Evolutionary conservation across 2,329 filamentous ascomycete species (phyloP).

Genomic region (Fusarium multiceps): DNA sequence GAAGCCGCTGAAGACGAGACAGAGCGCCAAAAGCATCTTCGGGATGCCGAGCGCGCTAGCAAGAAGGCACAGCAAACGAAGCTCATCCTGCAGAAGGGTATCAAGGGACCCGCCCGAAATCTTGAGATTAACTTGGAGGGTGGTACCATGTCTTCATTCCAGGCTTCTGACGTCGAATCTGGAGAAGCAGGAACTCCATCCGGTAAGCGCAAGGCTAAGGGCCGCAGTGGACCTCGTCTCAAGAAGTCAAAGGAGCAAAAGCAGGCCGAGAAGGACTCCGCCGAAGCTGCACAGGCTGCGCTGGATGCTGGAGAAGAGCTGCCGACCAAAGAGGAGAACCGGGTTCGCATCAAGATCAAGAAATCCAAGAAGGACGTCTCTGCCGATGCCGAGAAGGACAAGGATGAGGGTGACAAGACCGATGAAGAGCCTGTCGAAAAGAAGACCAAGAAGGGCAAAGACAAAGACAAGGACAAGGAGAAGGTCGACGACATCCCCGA

Average conservation of each 20-base stretch:
- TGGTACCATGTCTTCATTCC: conserved; percentile 86
- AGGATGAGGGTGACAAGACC: conserved; percentile 58
- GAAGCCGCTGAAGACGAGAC: conserved; percentile 82
- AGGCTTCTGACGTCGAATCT: conserved; percentile 69
- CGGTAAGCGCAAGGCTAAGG: conserved; percentile 56
- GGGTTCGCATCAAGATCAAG: conserved; percentile 74
- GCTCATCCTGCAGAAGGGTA: conserved; percentile 85
- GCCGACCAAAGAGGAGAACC: conserved; percentile 65
- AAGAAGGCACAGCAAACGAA: conserved; percentile 95
- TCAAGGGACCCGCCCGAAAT: conserved; percentile 78
- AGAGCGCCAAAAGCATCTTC: conserved; percentile 82
- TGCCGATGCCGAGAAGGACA: conserved; percentile 55
- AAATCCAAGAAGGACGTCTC: conserved; percentile 53
- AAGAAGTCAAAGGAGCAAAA: conserved; percentile 94
- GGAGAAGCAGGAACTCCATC: conserved; percentile 54
- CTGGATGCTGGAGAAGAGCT: conserved; percentile 82
- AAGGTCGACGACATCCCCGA: conserved; percentile 63
- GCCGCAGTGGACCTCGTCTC: conserved; percentile 72
- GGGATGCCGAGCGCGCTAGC: conserved; percentile 88
- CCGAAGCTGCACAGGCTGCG: conserved; percentile 87
- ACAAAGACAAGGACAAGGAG: conserved; percentile 63
- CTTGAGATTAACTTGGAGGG: conserved; percentile 85
- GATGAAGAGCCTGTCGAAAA: conserved; percentile 50
- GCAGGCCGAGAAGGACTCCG: conserved; percentile 82
- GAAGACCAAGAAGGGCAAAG: conserved; percentile 64